These are phyloP conservation scores for Pythium aquatile DNA, from an alignment of 352 stramenopile genomes.

Conservation along the genomic window DNA sequence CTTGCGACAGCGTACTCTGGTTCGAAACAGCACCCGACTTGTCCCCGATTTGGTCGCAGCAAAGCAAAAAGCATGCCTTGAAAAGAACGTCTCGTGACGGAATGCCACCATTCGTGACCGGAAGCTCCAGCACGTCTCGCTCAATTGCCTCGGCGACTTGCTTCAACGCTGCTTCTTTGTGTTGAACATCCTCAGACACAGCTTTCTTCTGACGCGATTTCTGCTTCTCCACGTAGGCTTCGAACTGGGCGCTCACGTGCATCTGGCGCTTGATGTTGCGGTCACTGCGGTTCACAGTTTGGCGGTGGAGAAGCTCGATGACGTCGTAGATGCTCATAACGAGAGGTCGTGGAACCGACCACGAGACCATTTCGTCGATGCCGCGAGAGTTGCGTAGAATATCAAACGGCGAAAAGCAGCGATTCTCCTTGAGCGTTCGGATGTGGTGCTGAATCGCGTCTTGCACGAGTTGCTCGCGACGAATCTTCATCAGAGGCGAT, in stretches of 20 bases:
- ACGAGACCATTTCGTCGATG: conserved; percentile 49
- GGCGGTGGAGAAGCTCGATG: conserved; percentile 45
- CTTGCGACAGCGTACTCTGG: background rate
- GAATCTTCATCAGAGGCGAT: conserved; percentile 53
- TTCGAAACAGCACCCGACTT: background rate
- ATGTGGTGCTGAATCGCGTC: conserved; percentile 40
- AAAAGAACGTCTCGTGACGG: conserved; percentile 42
- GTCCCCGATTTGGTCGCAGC: background rate
- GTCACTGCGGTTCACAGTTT: conserved; percentile 40
- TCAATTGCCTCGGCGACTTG: conserved; percentile 35
- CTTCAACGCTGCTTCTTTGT: conserved; percentile 17
- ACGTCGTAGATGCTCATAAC: conserved; percentile 53
- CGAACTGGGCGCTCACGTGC: conserved; percentile 41
- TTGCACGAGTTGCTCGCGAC: conserved; percentile 48
- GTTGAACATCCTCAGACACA: background rate
- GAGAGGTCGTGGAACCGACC: conserved; percentile 47
- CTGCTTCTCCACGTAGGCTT: conserved; percentile 28
- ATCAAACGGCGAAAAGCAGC: conserved; percentile 53
- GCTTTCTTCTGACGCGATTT: background rate
- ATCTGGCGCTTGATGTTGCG: conserved; percentile 44
- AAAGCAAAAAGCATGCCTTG: conserved; percentile 52
- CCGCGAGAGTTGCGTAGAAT: conserved; percentile 52
- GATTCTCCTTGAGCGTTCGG: conserved; percentile 37
- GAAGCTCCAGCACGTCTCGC: conserved; percentile 44
- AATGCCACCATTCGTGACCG: conserved; percentile 24